Percentiles rank a stretch among this genome's conserved stretches.
phyloP scores from a whole-genome alignment of 2,329 filamentous ascomycete species.

The Penicillium sp. region DNA sequence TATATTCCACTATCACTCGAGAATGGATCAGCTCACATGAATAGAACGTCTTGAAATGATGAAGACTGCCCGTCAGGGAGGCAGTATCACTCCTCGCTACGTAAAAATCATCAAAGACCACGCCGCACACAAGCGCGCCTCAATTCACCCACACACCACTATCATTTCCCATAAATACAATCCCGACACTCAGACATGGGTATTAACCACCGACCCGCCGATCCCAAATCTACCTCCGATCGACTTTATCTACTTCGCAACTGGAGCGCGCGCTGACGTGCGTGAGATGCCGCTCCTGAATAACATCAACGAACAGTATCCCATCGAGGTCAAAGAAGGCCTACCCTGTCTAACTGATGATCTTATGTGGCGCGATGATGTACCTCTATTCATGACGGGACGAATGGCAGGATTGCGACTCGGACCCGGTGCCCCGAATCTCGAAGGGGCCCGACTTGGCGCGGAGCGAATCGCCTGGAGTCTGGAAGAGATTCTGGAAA shows the following conservation, averaged over 20 bases:
- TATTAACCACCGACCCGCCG: constrained; percentile 51
- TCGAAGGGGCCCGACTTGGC: constrained; percentile 67
- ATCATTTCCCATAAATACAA: constrained; percentile 54
- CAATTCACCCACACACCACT: constrained; percentile 55
- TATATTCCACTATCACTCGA: neutral
- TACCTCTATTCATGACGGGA: constrained; percentile 69
- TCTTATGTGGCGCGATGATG: constrained; percentile 67
- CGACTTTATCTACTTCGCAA: constrained; percentile 72
- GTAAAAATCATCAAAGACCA: constrained; percentile 63
- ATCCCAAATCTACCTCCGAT: constrained; percentile 48
- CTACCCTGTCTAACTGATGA: constrained; percentile 71
- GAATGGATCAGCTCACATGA: neutral
- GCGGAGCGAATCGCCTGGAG: constrained; percentile 71
- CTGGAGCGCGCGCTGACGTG: constrained; percentile 64
- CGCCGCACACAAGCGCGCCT: constrained; percentile 49
- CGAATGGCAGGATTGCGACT: constrained; percentile 63
- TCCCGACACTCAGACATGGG: constrained; percentile 46
- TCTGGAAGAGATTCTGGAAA: constrained; percentile 56
- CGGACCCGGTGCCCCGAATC: constrained; percentile 67
- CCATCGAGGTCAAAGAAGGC: constrained; percentile 60
- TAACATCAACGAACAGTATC: constrained; percentile 56
- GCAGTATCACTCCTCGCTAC: constrained; percentile 68
- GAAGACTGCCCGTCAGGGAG: constrained; percentile 63
- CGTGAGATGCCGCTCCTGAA: constrained; percentile 57
- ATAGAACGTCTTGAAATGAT: constrained; percentile 63